Percentiles rank a stretch among this genome's conserved stretches.
Conservation (phyloP, 1,284 basidiomycete genomes). For the Apiotrichum mycotoxinovorans region DNA sequence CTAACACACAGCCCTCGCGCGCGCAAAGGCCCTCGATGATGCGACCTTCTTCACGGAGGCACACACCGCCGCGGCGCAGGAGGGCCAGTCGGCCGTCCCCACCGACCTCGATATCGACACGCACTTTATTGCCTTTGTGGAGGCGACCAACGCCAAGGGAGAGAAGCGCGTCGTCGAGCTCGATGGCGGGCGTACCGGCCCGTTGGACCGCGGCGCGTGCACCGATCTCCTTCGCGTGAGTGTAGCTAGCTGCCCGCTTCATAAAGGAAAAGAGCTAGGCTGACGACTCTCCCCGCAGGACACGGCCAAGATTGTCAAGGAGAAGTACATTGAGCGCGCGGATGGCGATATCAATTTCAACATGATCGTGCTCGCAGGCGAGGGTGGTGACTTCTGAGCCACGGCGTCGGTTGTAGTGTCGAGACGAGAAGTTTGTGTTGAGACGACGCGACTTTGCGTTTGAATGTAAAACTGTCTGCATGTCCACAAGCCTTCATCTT, state of each 20-base stretch:
- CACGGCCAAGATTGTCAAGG: conserved; percentile 63
- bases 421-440: neutral
- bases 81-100: conserved; percentile 63
- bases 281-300: too few species aligned
- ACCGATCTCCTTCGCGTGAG: conserved; percentile 60
- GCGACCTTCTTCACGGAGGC: conserved; percentile 71
- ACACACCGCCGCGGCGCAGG: conserved; percentile 64
- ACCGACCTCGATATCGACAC: conserved; percentile 60
- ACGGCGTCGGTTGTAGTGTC: neutral
- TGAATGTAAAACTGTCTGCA: too few species aligned
- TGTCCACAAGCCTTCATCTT: too few species aligned
- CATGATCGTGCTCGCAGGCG: conserved; percentile 49
- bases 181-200: conserved; percentile 68
- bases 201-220: conserved; percentile 69
- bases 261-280: too few species aligned
- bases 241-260: too few species aligned
- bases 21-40: conserved; percentile 68
- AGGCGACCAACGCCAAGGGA: conserved; percentile 52
- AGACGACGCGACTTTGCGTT: neutral
- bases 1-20: conserved; percentile 53
- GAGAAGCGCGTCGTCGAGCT: conserved; percentile 67
- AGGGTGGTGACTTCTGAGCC: conserved; percentile 22
- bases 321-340: conserved; percentile 58
- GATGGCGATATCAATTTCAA: conserved; percentile 48
- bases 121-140: conserved; percentile 81